phyloP scores from a whole-genome alignment of 2,329 filamentous ascomycete species.

The Exophiala spinifera region DNA sequence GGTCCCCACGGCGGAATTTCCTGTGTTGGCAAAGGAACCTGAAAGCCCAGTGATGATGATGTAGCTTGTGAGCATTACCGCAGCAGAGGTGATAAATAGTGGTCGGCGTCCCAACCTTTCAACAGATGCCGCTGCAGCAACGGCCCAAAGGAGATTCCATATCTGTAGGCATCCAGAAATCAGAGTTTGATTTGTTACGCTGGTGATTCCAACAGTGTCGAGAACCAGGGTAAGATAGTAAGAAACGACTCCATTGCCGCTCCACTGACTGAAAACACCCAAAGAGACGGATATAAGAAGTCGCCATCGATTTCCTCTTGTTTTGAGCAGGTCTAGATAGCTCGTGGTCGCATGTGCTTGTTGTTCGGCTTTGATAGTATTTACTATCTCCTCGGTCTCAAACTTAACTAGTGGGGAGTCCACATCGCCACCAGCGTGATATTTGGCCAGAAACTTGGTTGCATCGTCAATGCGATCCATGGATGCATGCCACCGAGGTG shows the following conservation, averaged over 20 bases:
- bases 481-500: no score
- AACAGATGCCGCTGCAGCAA: conserved; percentile 37
- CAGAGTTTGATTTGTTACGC: conserved; percentile 37
- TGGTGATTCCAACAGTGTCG: conserved; percentile 37
- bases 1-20: conserved; percentile 32
- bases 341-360: conserved; percentile 22
- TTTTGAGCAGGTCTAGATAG: no score
- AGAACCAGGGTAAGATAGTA: conserved; percentile 42
- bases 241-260: conserved; percentile 46
- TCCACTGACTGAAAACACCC: conserved; percentile 58
- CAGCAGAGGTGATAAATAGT: conserved; percentile 42
- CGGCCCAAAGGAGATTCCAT: conserved; percentile 37
- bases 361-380: conserved; percentile 28
- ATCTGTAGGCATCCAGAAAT: conserved; percentile 34
- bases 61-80: conserved; percentile 45
- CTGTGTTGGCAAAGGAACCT: conserved; percentile 34
- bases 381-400: conserved; percentile 31
- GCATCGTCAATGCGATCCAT: conserved; percentile 27
- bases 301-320: no score
- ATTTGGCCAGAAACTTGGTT: conserved; percentile 23
- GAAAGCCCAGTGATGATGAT: conserved; percentile 42
- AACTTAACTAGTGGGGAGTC: conserved; percentile 27
- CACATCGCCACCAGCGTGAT: conserved; percentile 27
- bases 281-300: conserved; percentile 57
- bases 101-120: conserved; percentile 42